A percentile compares a stretch with the other conserved stretches of the same genome.
phyloP scores from a whole-genome alignment of 345 rosid genomes.

The Leavenworthia alabamica region DNA sequence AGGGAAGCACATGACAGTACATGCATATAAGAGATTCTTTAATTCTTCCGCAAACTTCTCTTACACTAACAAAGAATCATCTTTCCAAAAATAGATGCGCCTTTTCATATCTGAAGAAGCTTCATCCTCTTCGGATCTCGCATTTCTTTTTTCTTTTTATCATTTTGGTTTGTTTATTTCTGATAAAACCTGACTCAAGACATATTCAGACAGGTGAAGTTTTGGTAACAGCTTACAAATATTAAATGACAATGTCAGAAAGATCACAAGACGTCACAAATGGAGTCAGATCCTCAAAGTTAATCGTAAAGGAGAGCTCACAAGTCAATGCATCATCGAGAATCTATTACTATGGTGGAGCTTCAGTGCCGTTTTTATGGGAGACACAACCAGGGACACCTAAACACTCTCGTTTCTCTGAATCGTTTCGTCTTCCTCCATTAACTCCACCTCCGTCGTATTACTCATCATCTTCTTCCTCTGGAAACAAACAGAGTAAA shows the following conservation, averaged over 20 bases:
- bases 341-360: constrained; percentile 57
- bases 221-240: not conserved
- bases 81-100: constrained; percentile 26
- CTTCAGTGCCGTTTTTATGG: constrained; percentile 68
- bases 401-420: constrained; percentile 36
- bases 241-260: constrained; percentile 24
- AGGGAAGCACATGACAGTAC: constrained; percentile 21
- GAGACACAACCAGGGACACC: constrained; percentile 89
- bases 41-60: constrained; percentile 37
- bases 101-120: constrained; percentile 14
- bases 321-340: constrained; percentile 53
- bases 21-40: constrained; percentile 32
- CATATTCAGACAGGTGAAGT: not conserved
- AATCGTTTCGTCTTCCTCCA: constrained; percentile 41
- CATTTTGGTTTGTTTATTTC: no score
- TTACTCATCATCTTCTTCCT: constrained; percentile 27
- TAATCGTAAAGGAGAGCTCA: constrained; percentile 57
- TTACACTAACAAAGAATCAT: constrained; percentile 18
- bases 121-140: constrained; percentile 32
- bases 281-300: constrained; percentile 36
- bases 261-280: constrained; percentile 3
- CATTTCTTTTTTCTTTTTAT: not conserved
- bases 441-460: constrained; percentile 55
- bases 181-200: constrained; percentile 11
- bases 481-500: constrained; percentile 4